Percentiles rank a stretch among this genome's conserved stretches.
These are phyloP conservation scores for Podila minutissima DNA, from an alignment of 192 early-diverging fungal genomes.

Conservation along the genomic window DNA sequence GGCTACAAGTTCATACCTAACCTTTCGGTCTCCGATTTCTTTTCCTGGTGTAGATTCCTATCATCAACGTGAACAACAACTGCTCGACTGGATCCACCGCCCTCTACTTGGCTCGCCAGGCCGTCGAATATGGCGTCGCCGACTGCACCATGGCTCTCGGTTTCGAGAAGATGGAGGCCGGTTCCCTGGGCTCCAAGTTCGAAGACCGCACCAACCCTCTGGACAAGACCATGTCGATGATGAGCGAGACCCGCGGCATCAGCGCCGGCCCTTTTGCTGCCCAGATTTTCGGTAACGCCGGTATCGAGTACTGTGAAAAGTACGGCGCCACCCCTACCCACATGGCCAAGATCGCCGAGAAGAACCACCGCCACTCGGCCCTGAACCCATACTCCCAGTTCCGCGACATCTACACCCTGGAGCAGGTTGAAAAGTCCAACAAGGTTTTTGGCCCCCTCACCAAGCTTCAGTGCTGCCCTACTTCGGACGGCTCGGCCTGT, in stretches of 20 bases:
- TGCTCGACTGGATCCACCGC: conserved; percentile 81
- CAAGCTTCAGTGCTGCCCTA: conserved; percentile 80
- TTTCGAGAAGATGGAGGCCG: conserved; percentile 76
- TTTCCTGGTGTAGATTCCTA: conserved; percentile 26
- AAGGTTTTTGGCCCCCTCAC: conserved; percentile 78
- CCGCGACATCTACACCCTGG: conserved; percentile 66
- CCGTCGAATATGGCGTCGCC: conserved; percentile 65
- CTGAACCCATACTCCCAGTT: conserved; percentile 81
- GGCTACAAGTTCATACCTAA: neutral
- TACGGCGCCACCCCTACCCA: conserved; percentile 66
- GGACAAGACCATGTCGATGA: conserved; percentile 66
- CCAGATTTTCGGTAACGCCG: conserved; percentile 80
- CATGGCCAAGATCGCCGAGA: conserved; percentile 76
- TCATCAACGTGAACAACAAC: conserved; percentile 83
- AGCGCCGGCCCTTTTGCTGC: conserved; percentile 66
- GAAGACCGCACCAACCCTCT: conserved; percentile 72
- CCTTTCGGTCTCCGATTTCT: neutral
- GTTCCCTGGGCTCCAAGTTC: conserved; percentile 60
- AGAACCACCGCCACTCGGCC: conserved; percentile 76
- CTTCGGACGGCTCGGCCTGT: conserved; percentile 76
- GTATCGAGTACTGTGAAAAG: conserved; percentile 73
- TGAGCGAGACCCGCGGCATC: conserved; percentile 67
- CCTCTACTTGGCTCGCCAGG: conserved; percentile 68
- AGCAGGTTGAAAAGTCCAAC: conserved; percentile 68
- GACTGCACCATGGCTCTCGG: conserved; percentile 81